Evolutionary conservation across 2,329 filamentous ascomycete genomes (phyloP), one percentile per base, ranked within the genome.

Genomic region (Lizonia empirigonia): DNA sequence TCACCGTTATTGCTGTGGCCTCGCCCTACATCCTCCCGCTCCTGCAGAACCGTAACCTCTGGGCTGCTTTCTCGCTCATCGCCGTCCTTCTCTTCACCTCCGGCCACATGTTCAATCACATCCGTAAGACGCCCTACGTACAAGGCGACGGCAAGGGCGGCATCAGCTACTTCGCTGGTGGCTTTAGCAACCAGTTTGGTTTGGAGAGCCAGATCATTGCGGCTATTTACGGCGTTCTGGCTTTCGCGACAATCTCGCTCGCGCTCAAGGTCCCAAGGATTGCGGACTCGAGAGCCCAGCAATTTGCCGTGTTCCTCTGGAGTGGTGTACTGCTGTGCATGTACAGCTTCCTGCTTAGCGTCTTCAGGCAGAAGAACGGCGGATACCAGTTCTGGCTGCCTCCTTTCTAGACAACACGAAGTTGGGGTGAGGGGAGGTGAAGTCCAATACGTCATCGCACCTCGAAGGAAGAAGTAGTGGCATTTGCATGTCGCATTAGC

Each of bases 81-180:
- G 81, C 86, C 12, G 92, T 99, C 57, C 83, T 99, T 33, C 80
- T 97, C 50, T 99, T 97, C 77, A 97, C 89, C 37, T 94, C 89
- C 64, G 95, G 94, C 30, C 92, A 97, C 76, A 99, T 99, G 95
- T 99, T 95, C 82, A 99, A 97, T 75, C 92, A 97, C 70, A 99
- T 99, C 69, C 85, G 95, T 64, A 93, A 94, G 73, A 90, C 95
- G 2, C 94, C 94, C 2, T 99, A 99, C 65, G 91, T 97, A 24
- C 82, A 86, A 33, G 89, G 88, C 33, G 86, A 97, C 70, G 90
- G 91, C 29, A 85, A 83, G 46, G 94, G 94, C 15, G 91, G 91
- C 5, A 84, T 99, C 56, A 89, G 77, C 69, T 97, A 97, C 74
- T 94, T 99, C 74, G 90, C 93, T 4, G 82, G 82, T 30, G 93